phyloP scores from a whole-genome alignment of 2,329 filamentous ascomycete genomes.

The Pyrenochaeta sp. region DNA sequence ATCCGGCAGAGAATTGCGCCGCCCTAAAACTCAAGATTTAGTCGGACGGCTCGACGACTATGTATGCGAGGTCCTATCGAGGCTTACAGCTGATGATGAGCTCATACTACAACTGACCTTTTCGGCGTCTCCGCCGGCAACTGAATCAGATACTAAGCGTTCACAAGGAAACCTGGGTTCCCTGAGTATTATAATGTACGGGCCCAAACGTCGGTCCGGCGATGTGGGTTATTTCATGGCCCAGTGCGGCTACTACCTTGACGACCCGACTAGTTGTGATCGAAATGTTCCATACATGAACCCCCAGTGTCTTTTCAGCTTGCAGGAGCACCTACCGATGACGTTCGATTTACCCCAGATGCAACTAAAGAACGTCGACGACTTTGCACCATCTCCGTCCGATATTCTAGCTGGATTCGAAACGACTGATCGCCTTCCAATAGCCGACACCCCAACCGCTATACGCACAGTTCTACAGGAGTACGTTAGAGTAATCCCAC shows the following conservation, averaged over 20 bases:
- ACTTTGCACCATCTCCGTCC: not conserved
- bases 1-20: not conserved
- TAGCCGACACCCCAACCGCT: not conserved
- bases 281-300: constrained; percentile 20
- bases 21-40: not conserved
- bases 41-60: not conserved
- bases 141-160: not conserved
- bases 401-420: constrained; percentile 10
- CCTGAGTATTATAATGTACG: constrained; percentile 9
- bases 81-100: not conserved
- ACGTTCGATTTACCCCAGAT: constrained; percentile 14
- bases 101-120: not conserved
- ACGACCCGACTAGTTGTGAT: constrained; percentile 20
- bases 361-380: not conserved
- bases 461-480: constrained; percentile 2
- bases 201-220: not conserved
- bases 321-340: constrained; percentile 4
- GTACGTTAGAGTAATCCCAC: constrained; percentile 1
- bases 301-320: constrained; percentile 12
- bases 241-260: constrained; percentile 7
- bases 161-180: not conserved
- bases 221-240: constrained; percentile 8
- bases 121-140: not conserved
- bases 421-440: constrained; percentile 1
- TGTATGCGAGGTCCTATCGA: not conserved